These are phyloP conservation scores for Rhizopogon sp. DNA, from an alignment of 768 basidiomycete genomes.

Conservation along the genomic window DNA sequence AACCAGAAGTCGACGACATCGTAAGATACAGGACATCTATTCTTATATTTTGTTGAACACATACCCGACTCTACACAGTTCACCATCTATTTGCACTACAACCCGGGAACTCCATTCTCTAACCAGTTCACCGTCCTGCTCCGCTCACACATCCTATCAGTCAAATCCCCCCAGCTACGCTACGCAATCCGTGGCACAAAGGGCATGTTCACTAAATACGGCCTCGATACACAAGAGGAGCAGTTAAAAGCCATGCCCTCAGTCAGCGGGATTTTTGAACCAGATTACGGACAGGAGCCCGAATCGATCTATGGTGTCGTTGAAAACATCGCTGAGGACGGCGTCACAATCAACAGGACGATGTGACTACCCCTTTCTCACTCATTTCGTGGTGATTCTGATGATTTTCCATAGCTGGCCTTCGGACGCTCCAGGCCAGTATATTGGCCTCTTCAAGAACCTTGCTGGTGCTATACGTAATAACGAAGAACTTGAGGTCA, in stretches of 20 bases:
- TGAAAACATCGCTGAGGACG: slow-evolving; percentile 49
- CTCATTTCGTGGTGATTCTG: slow-evolving; percentile 15
- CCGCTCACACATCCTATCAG: slow-evolving; percentile 66
- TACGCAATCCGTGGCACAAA: slow-evolving; percentile 68
- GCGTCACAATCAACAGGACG: slow-evolving; percentile 24
- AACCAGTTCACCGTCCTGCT: slow-evolving; percentile 65
- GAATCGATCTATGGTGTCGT: slow-evolving; percentile 58
- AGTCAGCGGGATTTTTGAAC: slow-evolving; percentile 39
- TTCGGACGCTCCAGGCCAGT: slow-evolving; percentile 51
- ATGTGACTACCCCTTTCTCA: slow-evolving; percentile 25
- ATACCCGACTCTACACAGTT: slow-evolving; percentile 30
- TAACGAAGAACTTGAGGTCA: slow-evolving; percentile 51
- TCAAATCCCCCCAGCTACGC: slow-evolving; percentile 59
- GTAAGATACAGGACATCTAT: slow-evolving; percentile 30
- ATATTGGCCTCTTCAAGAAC: slow-evolving; percentile 59
- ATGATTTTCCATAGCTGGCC: slow-evolving; percentile 49
- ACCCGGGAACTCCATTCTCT: slow-evolving; percentile 30
- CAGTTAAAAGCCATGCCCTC: slow-evolving; percentile 56
- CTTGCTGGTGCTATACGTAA: slow-evolving; percentile 58
- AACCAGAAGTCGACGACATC: slow-evolving; percentile 60
- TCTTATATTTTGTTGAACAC: background rate
- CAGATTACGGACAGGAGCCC: slow-evolving; percentile 56
- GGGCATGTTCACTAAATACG: slow-evolving; percentile 71
- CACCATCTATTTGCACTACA: slow-evolving; percentile 49
- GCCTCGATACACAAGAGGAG: slow-evolving; percentile 76